Percentiles rank a stretch among this genome's conserved stretches.
These are phyloP conservation scores for Tuber microsphaerosporum DNA, from an alignment of 495 filamentous ascomycete genomes.

Conservation along the genomic window DNA sequence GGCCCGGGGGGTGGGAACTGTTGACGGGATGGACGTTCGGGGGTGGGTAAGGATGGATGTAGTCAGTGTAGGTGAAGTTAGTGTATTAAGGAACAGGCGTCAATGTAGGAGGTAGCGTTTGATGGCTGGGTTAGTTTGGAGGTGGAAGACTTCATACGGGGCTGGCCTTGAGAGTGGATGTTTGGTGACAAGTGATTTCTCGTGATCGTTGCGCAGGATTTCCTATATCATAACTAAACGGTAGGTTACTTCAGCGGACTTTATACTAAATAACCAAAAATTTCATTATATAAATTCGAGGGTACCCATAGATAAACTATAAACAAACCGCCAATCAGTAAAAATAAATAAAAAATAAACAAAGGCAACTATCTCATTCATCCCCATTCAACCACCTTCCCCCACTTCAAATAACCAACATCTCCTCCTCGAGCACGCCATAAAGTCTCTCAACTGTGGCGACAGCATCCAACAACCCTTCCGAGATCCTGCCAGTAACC, in stretches of 20 bases:
- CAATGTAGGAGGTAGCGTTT: too few species aligned
- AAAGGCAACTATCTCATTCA: not conserved
- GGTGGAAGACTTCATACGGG: too few species aligned
- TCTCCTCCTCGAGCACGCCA: conserved; percentile 40
- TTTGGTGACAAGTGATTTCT: not conserved
- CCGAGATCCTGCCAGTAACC: conserved; percentile 33
- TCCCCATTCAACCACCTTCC: not conserved
- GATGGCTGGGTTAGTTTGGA: too few species aligned
- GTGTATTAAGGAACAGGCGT: too few species aligned
- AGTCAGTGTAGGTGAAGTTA: too few species aligned
- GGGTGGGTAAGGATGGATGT: too few species aligned
- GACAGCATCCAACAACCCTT: conserved; percentile 35
- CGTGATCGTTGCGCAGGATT: not conserved
- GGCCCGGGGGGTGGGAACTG: too few species aligned
- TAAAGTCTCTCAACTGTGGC: conserved; percentile 34
- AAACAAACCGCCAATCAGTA: not conserved
- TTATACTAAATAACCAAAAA: not conserved
- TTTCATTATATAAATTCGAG: not conserved
- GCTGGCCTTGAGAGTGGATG: too few species aligned
- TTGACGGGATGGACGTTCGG: too few species aligned
- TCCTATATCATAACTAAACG: not conserved
- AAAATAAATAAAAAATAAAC: not conserved
- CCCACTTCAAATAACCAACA: conserved; percentile 37
- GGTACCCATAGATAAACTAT: not conserved
- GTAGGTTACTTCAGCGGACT: not conserved